These are phyloP conservation scores for Pseudocercospora crystallina DNA, from an alignment of 2,329 filamentous ascomycete genomes.

Conservation along the genomic window DNA sequence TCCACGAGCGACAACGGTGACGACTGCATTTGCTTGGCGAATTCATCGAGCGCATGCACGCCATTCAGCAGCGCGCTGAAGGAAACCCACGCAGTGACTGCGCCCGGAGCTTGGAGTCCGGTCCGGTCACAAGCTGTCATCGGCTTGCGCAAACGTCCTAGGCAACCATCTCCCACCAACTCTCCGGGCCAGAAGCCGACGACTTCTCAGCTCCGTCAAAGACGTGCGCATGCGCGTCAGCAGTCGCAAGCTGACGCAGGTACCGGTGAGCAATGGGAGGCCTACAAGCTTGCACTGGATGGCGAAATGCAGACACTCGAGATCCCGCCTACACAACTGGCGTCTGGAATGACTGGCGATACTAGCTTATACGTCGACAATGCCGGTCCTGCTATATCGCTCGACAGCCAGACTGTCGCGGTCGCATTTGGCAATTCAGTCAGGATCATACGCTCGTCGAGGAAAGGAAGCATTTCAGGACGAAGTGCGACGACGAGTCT, in stretches of 20 bases:
- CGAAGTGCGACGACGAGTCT: conserved; percentile 12
- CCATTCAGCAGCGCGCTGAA: conserved; percentile 13
- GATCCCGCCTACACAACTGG: conserved; percentile 23
- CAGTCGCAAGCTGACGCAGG: conserved; percentile 12
- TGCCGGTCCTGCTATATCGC: conserved; percentile 62
- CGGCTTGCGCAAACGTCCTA: conserved; percentile 25
- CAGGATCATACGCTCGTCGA: conserved; percentile 57
- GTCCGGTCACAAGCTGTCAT: conserved; percentile 26
- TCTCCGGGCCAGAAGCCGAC: conserved; percentile 1
- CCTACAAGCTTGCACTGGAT: conserved; percentile 51
- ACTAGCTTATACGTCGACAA: conserved; percentile 63
- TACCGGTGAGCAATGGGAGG: conserved; percentile 50
- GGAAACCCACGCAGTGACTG: conserved; percentile 11
- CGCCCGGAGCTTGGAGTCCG: conserved; percentile 24
- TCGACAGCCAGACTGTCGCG: conserved; percentile 66
- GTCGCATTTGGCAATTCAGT: conserved; percentile 71
- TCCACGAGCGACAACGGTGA: conserved; percentile 28
- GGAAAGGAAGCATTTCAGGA: conserved; percentile 15
- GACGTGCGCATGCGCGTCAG: conserved; percentile 16
- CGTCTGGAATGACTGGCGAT: conserved; percentile 21
- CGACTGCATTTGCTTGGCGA: conserved; percentile 29
- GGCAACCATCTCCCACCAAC: conserved; percentile 14
- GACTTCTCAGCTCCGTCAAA: conserved; percentile 10
- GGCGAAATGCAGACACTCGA: conserved; percentile 47
- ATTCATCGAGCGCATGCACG: conserved; percentile 14